These are phyloP conservation scores for Wickerhamia fluorescens DNA, from an alignment of 805 yeast genomes.

Conservation along the genomic window DNA sequence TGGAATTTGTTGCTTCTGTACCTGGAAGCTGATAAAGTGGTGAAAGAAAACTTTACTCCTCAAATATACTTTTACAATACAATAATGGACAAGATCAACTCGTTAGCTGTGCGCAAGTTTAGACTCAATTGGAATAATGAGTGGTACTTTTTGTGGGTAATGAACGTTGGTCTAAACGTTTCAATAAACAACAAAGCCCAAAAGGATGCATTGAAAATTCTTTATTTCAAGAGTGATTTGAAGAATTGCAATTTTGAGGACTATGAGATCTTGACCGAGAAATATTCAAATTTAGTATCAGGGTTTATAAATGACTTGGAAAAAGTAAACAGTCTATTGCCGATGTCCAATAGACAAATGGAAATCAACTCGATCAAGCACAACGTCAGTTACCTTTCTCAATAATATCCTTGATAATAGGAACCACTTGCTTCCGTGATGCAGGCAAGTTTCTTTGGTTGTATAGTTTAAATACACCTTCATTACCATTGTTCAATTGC, in stretches of 20 bases:
- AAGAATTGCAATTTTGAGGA: constrained; percentile 8
- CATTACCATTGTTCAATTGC: background rate
- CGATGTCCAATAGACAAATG: constrained; percentile 9
- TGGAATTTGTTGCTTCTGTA: constrained; percentile 6
- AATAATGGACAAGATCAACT: constrained; percentile 31
- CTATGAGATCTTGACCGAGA: constrained; percentile 12
- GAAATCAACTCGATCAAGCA: constrained; percentile 12
- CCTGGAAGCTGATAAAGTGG: background rate
- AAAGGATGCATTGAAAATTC: constrained; percentile 22
- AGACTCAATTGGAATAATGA: constrained; percentile 8
- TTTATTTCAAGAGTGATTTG: constrained; percentile 11
- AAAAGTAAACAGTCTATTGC: constrained; percentile 13
- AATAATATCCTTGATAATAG: constrained; percentile 36
- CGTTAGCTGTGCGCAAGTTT: constrained; percentile 30
- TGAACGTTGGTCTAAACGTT: constrained; percentile 27
- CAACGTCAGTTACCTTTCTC: constrained; percentile 12
- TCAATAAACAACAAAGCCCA: constrained; percentile 11
- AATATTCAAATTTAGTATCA: constrained; percentile 9
- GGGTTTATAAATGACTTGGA: constrained; percentile 11
- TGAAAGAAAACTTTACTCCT: constrained; percentile 12
- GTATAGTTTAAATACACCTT: constrained; percentile 23
- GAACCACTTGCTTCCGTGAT: constrained; percentile 85
- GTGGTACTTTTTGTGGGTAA: constrained; percentile 27
- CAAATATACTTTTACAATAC: constrained; percentile 14
- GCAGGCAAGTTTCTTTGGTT: constrained; percentile 51